Evolutionary conservation across 495 filamentous ascomycete genomes (phyloP).

Genomic region (Penicillium roqueforti): DNA sequence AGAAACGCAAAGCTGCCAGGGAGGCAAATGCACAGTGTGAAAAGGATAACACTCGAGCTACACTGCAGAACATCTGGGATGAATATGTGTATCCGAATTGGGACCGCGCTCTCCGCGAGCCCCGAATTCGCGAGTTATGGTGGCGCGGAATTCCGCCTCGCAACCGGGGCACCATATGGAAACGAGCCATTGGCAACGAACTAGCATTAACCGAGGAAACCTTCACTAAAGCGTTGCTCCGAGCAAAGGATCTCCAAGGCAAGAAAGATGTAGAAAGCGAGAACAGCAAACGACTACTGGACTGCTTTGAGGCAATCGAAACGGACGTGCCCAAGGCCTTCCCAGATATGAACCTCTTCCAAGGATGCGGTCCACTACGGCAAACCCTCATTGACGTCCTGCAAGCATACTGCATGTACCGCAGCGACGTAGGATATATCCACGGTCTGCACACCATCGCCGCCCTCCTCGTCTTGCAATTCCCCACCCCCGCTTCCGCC

Average conservation of each 20-base stretch:
- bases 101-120: constrained; percentile 68
- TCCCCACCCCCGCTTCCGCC: constrained; percentile 63
- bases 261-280: constrained; percentile 43
- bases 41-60: constrained; percentile 62
- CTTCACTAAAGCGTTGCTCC: constrained; percentile 71
- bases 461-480: constrained; percentile 79
- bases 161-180: constrained; percentile 80
- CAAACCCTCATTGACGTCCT: constrained; percentile 73
- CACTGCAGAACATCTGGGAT: constrained; percentile 76
- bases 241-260: constrained; percentile 64
- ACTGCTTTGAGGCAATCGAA: constrained; percentile 67
- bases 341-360: constrained; percentile 81
- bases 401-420: constrained; percentile 88
- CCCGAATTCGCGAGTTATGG: constrained; percentile 82
- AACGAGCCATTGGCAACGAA: constrained; percentile 82
- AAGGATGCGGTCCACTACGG: constrained; percentile 70
- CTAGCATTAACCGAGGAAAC: constrained; percentile 71
- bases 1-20: constrained; percentile 48
- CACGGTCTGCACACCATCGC: constrained; percentile 84
- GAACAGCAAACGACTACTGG: constrained; percentile 45
- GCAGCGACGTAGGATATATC: constrained; percentile 88
- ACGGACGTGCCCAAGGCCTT: constrained; percentile 69
- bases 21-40: constrained; percentile 49
- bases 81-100: constrained; percentile 82
- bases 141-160: constrained; percentile 85